Evolutionary conservation across 2,329 filamentous ascomycete species (phyloP).

Genomic region (Fusarium hostae): DNA sequence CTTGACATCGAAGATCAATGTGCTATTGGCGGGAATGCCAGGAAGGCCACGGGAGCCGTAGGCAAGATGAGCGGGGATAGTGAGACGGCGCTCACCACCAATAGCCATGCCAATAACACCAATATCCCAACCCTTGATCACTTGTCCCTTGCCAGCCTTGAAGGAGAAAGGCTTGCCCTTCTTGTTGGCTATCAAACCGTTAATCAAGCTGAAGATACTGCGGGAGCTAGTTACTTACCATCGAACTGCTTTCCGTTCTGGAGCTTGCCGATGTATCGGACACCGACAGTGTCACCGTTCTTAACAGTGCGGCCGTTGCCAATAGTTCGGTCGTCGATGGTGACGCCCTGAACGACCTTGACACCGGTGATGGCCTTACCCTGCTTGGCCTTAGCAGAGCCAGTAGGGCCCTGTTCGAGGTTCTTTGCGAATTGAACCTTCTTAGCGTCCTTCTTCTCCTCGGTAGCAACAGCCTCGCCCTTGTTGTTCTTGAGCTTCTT

Average conservation of each 20-base stretch:
- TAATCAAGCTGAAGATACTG: conserved; percentile 24
- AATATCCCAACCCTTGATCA: conserved; percentile 99
- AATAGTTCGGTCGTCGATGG: conserved; percentile 93
- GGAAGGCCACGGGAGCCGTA: conserved; percentile 88
- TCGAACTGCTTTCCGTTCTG: conserved; percentile 96
- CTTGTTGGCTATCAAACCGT: conserved; percentile 80
- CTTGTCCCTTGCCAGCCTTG: conserved; percentile 92
- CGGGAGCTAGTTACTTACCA: conserved; percentile 65
- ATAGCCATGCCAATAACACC: conserved; percentile 92
- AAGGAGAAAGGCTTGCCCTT: conserved; percentile 98
- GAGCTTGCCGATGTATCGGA: conserved; percentile 98
- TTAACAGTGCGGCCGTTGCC: conserved; percentile 87
- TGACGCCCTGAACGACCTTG: conserved; percentile 88
- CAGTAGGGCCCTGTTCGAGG: conserved; percentile 94
- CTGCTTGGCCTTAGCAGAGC: conserved; percentile 64
- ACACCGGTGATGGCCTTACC: conserved; percentile 68
- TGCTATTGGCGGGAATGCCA: conserved; percentile 91
- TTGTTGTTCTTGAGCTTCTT: conserved; percentile 99
- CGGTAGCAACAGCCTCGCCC: conserved; percentile 78
- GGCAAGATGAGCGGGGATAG: conserved; percentile 85
- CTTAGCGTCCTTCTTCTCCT: conserved; percentile 74
- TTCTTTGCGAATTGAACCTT: conserved; percentile 99
- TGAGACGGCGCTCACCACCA: conserved; percentile 92
- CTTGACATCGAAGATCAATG: conserved; percentile 91
- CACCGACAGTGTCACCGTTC: conserved; percentile 88